These are phyloP conservation scores for Colletotrichum sp. DNA, from an alignment of 2,329 filamentous ascomycete species.

Conservation along the genomic window DNA sequence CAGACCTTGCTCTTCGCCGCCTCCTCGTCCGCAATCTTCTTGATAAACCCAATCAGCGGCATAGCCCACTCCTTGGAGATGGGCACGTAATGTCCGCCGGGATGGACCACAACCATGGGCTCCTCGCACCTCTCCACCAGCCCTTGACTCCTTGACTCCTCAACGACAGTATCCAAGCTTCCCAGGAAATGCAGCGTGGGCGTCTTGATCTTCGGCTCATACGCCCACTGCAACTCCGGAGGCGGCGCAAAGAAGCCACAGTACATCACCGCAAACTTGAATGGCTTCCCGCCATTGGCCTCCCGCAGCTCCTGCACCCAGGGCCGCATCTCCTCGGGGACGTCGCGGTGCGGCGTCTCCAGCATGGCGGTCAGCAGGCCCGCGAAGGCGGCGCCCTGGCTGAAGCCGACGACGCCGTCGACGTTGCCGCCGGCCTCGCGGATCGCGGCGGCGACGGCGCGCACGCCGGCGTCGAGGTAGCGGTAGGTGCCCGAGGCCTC, in stretches of 20 bases:
- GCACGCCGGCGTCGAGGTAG: slow-evolving; percentile 73
- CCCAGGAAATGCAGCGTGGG: slow-evolving; percentile 84
- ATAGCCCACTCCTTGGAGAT: slow-evolving; percentile 81
- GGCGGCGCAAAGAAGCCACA: slow-evolving; percentile 76
- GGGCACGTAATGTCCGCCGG: slow-evolving; percentile 90
- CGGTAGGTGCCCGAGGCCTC: slow-evolving; percentile 68
- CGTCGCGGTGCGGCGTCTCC: slow-evolving; percentile 53
- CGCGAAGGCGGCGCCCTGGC: slow-evolving; percentile 77
- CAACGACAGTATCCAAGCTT: slow-evolving; percentile 85
- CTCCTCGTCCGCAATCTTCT: slow-evolving; percentile 36
- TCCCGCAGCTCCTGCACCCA: slow-evolving; percentile 53
- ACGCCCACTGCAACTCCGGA: slow-evolving; percentile 65
- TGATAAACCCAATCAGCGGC: slow-evolving; percentile 76
- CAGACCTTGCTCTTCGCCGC: slow-evolving; percentile 24
- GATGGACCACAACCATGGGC: slow-evolving; percentile 68
- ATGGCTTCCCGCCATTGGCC: slow-evolving; percentile 54
- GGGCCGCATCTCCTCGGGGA: slow-evolving; percentile 28
- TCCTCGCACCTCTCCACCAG: slow-evolving; percentile 70
- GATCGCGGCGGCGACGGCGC: slow-evolving; percentile 65
- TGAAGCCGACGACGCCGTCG: slow-evolving; percentile 83
- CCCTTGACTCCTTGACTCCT: slow-evolving; percentile 72
- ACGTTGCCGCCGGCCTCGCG: slow-evolving; percentile 69
- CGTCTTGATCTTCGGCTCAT: slow-evolving; percentile 76
- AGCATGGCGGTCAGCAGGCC: slow-evolving; percentile 76
- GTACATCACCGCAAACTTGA: slow-evolving; percentile 77